phyloP scores from a whole-genome alignment of 129 eudicot species.

The Flaveria brownii region DNA sequence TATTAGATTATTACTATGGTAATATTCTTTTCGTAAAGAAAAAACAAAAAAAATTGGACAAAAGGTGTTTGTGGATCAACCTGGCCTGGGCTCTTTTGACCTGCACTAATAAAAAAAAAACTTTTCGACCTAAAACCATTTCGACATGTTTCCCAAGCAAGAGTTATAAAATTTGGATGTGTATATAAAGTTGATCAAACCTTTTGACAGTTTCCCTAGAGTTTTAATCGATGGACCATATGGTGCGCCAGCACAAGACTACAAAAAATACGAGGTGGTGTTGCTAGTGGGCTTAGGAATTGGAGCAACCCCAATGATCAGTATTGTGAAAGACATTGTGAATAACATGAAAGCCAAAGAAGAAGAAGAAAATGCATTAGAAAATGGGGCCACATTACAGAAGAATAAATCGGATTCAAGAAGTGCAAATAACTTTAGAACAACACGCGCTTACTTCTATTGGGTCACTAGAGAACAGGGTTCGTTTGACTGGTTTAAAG shows the following conservation, averaged over 20 bases:
- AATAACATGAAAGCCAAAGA: constrained; percentile 76
- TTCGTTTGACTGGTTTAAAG: constrained; percentile 90
- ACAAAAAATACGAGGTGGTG: constrained; percentile 79
- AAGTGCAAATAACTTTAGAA: constrained; percentile 50
- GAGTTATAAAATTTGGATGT: background rate
- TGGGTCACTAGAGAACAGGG: constrained; percentile 98
- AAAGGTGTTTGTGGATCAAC: background rate
- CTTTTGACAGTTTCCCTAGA: constrained; percentile 63
- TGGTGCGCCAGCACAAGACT: constrained; percentile 95
- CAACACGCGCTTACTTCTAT: constrained; percentile 71
- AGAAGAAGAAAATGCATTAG: constrained; percentile 49
- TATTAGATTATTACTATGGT: background rate
- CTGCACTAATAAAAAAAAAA: background rate
- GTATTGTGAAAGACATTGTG: constrained; percentile 84
- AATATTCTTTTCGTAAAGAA: background rate
- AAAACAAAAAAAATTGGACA: background rate
- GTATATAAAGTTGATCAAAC: background rate
- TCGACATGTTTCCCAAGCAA: background rate
- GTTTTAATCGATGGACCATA: constrained; percentile 90
- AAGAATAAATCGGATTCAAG: constrained; percentile 46
- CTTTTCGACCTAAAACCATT: background rate
- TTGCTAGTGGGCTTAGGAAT: constrained; percentile 85
- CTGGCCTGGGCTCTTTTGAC: background rate
- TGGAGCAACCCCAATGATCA: constrained; percentile 97
- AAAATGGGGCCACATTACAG: constrained; percentile 42